Conservation (phyloP, 139 green algal genomes). For the Micractinium sp. region DNA sequence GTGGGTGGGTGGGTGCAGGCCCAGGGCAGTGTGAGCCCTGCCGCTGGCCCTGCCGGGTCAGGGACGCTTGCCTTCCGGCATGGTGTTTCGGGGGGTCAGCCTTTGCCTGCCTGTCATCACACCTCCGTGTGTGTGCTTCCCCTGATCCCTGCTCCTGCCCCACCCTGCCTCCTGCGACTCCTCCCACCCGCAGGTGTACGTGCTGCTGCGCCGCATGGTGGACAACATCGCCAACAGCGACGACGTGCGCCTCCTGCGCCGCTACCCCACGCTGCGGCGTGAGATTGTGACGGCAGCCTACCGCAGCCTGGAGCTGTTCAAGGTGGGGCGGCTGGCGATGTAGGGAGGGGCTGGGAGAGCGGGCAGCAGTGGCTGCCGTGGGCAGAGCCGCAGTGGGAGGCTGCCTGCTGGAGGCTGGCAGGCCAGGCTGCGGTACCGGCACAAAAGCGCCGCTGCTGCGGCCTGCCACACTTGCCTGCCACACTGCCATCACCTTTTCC, state of each 20-base stretch:
- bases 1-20: slow-evolving; percentile 30
- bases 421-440: background rate
- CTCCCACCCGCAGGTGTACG: slow-evolving; percentile 63
- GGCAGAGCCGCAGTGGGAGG: background rate
- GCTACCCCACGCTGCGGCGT: slow-evolving; percentile 83
- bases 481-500: background rate
- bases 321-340: background rate
- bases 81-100: background rate
- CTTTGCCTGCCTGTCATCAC: too few species aligned
- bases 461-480: background rate
- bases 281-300: slow-evolving; percentile 80
- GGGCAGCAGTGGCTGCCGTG: background rate
- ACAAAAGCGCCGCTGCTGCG: background rate
- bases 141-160: background rate
- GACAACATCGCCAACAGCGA: slow-evolving; percentile 66
- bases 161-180: background rate
- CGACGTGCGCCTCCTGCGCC: slow-evolving; percentile 60
- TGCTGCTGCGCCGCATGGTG: slow-evolving; percentile 87
- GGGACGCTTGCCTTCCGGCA: background rate
- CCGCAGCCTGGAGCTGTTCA: slow-evolving; percentile 68
- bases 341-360: background rate
- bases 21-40: too few species aligned
- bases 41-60: too few species aligned
- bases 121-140: background rate
- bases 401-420: background rate